Conservation (phyloP, 108 stramenopile species). For the Pseudonitzschia multiseries region DNA sequence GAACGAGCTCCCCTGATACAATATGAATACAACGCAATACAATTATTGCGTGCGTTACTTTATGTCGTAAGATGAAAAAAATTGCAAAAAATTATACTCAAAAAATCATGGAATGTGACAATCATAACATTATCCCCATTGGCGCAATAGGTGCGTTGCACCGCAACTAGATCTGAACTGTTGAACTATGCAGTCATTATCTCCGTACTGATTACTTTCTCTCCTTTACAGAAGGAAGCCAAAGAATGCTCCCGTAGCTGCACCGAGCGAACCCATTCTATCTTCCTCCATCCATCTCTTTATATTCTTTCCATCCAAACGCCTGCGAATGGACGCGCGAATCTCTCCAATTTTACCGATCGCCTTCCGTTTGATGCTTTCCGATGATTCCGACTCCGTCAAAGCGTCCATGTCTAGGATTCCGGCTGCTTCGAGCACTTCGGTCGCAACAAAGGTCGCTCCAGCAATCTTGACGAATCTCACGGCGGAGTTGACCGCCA, state of each 20-base stretch:
- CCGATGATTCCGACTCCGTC: slow-evolving; percentile 3
- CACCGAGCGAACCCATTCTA: slow-evolving; percentile 45
- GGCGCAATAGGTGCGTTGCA: no score
- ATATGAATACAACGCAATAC: no score
- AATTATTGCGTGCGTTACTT: no score
- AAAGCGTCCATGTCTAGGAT: slow-evolving; percentile 31
- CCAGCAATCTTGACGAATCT: slow-evolving; percentile 49
- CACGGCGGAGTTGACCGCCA: slow-evolving; percentile 45
- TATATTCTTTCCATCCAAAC: slow-evolving; percentile 37
- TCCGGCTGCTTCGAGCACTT: slow-evolving; percentile 50
- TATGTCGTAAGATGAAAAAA: no score
- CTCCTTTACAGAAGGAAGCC: slow-evolving; percentile 40
- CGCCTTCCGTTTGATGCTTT: slow-evolving; percentile 32
- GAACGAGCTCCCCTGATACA: no score
- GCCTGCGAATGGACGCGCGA: slow-evolving; percentile 29
- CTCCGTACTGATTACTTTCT: no score
- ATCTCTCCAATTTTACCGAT: slow-evolving; percentile 31
- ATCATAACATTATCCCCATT: no score
- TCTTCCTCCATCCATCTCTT: slow-evolving; percentile 35
- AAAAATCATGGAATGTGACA: no score
- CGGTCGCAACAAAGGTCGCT: slow-evolving; percentile 58
- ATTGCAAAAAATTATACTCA: no score
- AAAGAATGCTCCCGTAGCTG: slow-evolving; percentile 51
- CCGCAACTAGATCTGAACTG: no score
- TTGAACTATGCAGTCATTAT: no score